A percentile compares a stretch with the other conserved stretches of the same genome.
phyloP scores from a whole-genome alignment of 257 asterid species.

The Vinca minor region DNA sequence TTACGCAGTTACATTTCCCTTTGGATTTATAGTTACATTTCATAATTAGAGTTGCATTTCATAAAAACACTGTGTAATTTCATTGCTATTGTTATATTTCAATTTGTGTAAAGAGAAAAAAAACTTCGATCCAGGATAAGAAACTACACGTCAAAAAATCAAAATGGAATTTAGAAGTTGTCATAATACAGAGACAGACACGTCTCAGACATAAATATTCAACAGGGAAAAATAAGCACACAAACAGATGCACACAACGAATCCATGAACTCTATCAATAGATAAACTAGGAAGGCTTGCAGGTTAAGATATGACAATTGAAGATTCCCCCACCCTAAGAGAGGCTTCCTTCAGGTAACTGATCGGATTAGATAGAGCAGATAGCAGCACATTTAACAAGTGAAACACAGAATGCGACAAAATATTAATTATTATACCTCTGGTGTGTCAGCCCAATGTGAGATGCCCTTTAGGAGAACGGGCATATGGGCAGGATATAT shows the following conservation, averaged over 20 bases:
- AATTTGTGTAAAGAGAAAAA: background rate
- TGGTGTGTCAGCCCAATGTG: slow-evolving; percentile 93
- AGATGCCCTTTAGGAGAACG: slow-evolving; percentile 68
- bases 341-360: background rate
- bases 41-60: too few species aligned
- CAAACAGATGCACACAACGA: background rate
- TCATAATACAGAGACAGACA: background rate
- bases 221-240: background rate
- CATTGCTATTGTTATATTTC: slow-evolving; percentile 1
- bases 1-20: background rate
- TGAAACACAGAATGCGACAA: background rate
- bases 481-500: slow-evolving; percentile 95
- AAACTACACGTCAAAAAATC: background rate
- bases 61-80: too few species aligned
- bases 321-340: background rate
- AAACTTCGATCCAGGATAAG: background rate
- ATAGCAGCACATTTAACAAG: background rate
- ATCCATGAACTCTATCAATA: background rate
- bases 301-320: background rate
- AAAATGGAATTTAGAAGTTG: background rate
- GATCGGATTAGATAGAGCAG: background rate
- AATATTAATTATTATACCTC: slow-evolving; percentile 44
- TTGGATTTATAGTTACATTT: background rate
- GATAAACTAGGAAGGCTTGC: background rate
- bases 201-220: background rate